Base-by-base conservation (phyloP, 2,329 filamentous ascomycete species). In the Fusarium euwallaceae region DNA sequence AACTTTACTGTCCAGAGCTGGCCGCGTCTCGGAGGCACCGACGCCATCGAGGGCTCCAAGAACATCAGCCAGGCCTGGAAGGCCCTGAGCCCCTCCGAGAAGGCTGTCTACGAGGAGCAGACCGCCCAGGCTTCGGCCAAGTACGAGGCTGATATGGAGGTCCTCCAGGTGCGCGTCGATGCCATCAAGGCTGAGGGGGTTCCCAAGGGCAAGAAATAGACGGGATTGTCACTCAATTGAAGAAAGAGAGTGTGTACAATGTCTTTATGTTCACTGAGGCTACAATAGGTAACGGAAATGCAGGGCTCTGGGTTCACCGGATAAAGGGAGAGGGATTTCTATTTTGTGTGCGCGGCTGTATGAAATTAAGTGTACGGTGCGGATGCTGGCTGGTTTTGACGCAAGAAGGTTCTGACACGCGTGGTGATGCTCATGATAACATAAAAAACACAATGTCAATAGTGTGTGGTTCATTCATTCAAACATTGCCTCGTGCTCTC, bases 11-110 rank as follows among this genome's bases (percentile, higher is more conserved):
- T 83, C 78, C 77, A 82, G 12, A 83, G 83, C 66, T 85, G 81
- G 79, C 74, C 75, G 9, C 76, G 79, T 34, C 82, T 81, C 45
- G 78, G 80, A 0, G 63, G 34, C 4, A 63, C 63, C 27, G 6
- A 80, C 32, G 76, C 80, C 0, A 48, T 34, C 4, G 68, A 66
- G 27, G 6, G 22, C 5, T 39, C 81, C 66, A 76, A 73, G 69
- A 56, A 37, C 6, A 64, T 87, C 16, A 64, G 64, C 36, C 20
- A 69, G 3, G 81, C 85, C 67, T 91, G 88, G 88, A 87, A 83
- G 71, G 61, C 56, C 1, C 63, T 90, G 62, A 77, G 82, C 45
- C 78, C 78, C 2, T 73, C 81, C 1, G 84, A 88, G 73, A 87
- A 86, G 78, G 70, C 85, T 79, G 76, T 80, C 5, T 88, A 82